Percentiles rank a stretch among this genome's conserved stretches.
Evolutionary conservation across 2,329 filamentous ascomycete species (phyloP).

Genomic region (Phyllosticta citriasiana): DNA sequence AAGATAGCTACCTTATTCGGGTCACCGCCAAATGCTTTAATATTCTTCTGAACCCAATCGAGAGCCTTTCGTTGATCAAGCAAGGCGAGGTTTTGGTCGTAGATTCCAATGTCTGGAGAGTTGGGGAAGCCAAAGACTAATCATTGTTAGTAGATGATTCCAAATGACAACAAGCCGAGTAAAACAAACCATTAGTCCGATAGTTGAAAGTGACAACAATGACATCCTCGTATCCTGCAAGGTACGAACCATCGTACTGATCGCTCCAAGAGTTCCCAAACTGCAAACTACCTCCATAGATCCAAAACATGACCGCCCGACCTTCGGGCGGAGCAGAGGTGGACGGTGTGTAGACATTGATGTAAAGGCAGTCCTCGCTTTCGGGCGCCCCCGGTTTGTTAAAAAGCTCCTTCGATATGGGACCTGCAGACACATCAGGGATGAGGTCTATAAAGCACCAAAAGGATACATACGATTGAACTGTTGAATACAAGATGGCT

Average conservation of each 20-base stretch:
- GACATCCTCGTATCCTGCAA: constrained; percentile 37
- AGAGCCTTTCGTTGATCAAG: constrained; percentile 34
- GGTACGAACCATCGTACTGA: constrained; percentile 53
- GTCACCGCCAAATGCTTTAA: constrained; percentile 33
- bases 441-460: background rate
- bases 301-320: constrained; percentile 48
- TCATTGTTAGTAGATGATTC: background rate
- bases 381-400: background rate
- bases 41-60: constrained; percentile 35
- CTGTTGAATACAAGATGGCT: constrained; percentile 22
- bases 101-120: constrained; percentile 23
- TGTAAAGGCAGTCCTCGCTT: constrained; percentile 49
- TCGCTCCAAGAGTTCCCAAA: constrained; percentile 35
- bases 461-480: constrained; percentile 10
- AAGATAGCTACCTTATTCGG: constrained; percentile 34
- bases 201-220: constrained; percentile 28
- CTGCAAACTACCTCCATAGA: constrained; percentile 42
- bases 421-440: background rate
- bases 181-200: constrained; percentile 57
- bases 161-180: constrained; percentile 44
- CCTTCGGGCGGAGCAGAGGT: constrained; percentile 25
- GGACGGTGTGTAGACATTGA: constrained; percentile 51
- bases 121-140: constrained; percentile 1
- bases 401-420: background rate
- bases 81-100: constrained; percentile 39